A percentile compares a stretch with the other conserved stretches of the same genome.
These are phyloP conservation scores for Henckelia pumila DNA, from an alignment of 257 asterid species.

Conservation along the genomic window DNA sequence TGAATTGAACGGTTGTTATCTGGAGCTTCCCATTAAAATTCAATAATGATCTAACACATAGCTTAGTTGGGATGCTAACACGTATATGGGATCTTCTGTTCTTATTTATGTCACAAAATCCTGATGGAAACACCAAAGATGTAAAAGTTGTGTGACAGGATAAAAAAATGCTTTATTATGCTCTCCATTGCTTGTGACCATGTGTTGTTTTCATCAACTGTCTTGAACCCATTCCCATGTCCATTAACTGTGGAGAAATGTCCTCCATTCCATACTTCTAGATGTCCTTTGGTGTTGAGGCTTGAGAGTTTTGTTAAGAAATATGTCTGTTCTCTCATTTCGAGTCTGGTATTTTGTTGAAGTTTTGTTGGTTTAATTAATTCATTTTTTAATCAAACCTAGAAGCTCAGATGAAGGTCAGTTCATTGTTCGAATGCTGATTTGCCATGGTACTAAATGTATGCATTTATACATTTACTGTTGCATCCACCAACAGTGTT, in stretches of 20 bases:
- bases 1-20: not conserved
- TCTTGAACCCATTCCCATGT: not conserved
- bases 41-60: too few species aligned
- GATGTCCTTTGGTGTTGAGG: too few species aligned
- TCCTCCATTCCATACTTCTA: not conserved
- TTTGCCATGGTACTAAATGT: too few species aligned
- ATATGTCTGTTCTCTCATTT: too few species aligned
- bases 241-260: not conserved
- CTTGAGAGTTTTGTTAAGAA: not conserved
- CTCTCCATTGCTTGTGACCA: not conserved
- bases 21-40: not conserved
- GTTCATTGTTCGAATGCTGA: too few species aligned
- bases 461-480: too few species aligned
- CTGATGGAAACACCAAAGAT: conserved; percentile 13
- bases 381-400: too few species aligned
- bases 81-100: conserved; percentile 1
- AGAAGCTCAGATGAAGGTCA: too few species aligned
- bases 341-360: too few species aligned
- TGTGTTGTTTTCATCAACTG: conserved; percentile 15
- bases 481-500: too few species aligned
- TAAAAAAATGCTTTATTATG: too few species aligned
- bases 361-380: too few species aligned
- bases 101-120: not conserved
- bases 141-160: not conserved
- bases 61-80: not conserved